phyloP scores from a whole-genome alignment of 352 stramenopile species.

The Globisporangium perplexum region DNA sequence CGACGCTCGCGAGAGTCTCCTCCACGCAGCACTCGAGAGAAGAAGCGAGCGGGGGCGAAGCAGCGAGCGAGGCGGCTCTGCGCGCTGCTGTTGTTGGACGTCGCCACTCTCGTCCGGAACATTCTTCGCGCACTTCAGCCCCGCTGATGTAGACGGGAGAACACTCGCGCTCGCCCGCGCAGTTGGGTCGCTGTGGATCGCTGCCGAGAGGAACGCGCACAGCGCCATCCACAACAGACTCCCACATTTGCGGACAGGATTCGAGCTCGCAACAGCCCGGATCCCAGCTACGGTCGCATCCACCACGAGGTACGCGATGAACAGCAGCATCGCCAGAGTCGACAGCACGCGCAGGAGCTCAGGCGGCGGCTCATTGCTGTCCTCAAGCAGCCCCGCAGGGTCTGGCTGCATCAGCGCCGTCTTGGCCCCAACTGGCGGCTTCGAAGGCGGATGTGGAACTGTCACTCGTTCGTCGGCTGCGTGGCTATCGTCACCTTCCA shows the following conservation, averaged over 20 bases:
- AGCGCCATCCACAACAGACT: background rate
- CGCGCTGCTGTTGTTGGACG: background rate
- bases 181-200: conserved; percentile 7
- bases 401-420: background rate
- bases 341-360: conserved; percentile 11
- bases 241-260: background rate
- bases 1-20: background rate
- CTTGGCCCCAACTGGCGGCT: too few species aligned
- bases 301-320: conserved; percentile 19
- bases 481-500: too few species aligned
- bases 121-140: background rate
- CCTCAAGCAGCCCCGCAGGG: conserved; percentile 8
- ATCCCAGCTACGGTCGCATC: conserved; percentile 15
- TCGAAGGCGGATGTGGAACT: too few species aligned
- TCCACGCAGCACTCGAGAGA: background rate
- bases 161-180: background rate
- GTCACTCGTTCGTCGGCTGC: too few species aligned
- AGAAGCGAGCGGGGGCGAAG: background rate
- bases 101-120: background rate
- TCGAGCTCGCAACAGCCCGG: conserved; percentile 1
- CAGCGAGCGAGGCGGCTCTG: background rate
- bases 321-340: conserved; percentile 20
- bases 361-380: background rate
- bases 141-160: background rate
- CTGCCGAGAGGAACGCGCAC: background rate